Evolutionary conservation across 2,329 filamentous ascomycete species (phyloP).

Genomic region (Sarocladium brachiariae): DNA sequence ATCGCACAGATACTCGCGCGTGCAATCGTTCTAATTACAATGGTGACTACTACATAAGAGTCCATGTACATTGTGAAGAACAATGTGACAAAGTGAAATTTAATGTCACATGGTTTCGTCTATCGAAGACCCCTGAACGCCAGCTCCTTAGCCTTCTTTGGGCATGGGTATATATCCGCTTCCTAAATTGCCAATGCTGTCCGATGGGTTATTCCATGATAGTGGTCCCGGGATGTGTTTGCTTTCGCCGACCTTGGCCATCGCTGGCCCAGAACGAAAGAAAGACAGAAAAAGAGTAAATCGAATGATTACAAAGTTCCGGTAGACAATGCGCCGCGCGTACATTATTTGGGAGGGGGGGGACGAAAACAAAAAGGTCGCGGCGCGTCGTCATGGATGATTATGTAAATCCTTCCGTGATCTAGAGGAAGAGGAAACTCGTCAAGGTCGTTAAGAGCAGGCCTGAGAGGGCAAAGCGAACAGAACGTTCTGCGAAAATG

Average conservation of each 20-base stretch:
- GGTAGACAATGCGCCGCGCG: too few relatives aligned
- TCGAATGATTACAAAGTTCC: too few relatives aligned
- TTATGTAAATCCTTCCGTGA: not conserved
- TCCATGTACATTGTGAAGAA: not conserved
- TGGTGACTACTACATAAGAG: too few relatives aligned
- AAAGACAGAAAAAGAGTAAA: too few relatives aligned
- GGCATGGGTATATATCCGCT: conserved; percentile 2
- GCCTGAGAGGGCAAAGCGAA: conserved; percentile 3
- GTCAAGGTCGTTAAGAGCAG: not conserved
- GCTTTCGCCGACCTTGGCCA: not conserved
- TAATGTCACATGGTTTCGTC: conserved; percentile 1
- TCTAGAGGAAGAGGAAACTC: conserved; percentile 1
- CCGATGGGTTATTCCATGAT: not conserved
- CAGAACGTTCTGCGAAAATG: not conserved
- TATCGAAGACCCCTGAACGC: conserved; percentile 1
- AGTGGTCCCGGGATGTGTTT: not conserved
- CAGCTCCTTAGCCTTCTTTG: not conserved
- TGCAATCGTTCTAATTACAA: too few relatives aligned
- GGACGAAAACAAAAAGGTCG: not conserved
- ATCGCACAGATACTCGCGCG: not conserved
- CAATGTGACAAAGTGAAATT: not conserved
- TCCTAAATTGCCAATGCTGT: not conserved
- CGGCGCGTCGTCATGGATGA: not conserved
- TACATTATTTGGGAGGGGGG: too few relatives aligned
- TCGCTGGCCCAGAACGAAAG: too few relatives aligned